Percentiles rank a stretch among this genome's conserved stretches.
Evolutionary conservation across 306 rosid species (phyloP).

Genomic region (Arachis stenosperma): DNA sequence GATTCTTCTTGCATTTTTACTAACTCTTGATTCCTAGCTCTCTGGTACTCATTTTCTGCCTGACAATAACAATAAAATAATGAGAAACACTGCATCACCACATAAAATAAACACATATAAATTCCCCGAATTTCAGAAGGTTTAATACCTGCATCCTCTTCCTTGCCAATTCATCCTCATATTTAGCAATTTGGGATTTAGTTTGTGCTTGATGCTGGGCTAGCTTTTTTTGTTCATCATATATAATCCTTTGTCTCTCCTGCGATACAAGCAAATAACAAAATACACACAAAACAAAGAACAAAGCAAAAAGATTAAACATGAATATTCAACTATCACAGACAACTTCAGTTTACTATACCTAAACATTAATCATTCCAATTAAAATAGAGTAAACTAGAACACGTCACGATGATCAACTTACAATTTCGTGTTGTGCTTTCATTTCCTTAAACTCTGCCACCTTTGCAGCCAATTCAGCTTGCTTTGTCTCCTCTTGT

Average conservation of each 20-base stretch:
- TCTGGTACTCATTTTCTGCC: constrained; percentile 87
- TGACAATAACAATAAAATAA: constrained; percentile 43
- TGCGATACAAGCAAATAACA: constrained; percentile 44
- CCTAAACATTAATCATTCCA: background rate
- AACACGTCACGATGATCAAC: constrained; percentile 21
- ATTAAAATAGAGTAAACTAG: background rate
- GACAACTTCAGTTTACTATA: background rate
- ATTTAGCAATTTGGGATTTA: constrained; percentile 90
- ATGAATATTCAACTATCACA: background rate
- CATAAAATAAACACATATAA: background rate
- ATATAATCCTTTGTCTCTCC: constrained; percentile 90
- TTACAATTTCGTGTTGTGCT: constrained; percentile 84
- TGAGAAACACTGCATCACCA: constrained; percentile 8
- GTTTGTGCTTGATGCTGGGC: constrained; percentile 94
- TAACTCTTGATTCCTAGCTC: constrained; percentile 91
- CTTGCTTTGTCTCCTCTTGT: constrained; percentile 80
- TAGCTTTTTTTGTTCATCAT: constrained; percentile 93
- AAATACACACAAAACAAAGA: constrained; percentile 5
- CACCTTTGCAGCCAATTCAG: constrained; percentile 68
- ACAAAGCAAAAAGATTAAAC: constrained; percentile 9
- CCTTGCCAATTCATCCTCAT: constrained; percentile 89
- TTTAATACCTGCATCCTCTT: constrained; percentile 85
- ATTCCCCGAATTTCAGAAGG: constrained; percentile 17
- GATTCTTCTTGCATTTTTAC: constrained; percentile 95
- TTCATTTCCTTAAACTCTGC: constrained; percentile 73